Percentiles rank a stretch among this genome's conserved stretches.
Conservation (phyloP, 768 basidiomycete genomes). For the Boletus tomentosulus region DNA sequence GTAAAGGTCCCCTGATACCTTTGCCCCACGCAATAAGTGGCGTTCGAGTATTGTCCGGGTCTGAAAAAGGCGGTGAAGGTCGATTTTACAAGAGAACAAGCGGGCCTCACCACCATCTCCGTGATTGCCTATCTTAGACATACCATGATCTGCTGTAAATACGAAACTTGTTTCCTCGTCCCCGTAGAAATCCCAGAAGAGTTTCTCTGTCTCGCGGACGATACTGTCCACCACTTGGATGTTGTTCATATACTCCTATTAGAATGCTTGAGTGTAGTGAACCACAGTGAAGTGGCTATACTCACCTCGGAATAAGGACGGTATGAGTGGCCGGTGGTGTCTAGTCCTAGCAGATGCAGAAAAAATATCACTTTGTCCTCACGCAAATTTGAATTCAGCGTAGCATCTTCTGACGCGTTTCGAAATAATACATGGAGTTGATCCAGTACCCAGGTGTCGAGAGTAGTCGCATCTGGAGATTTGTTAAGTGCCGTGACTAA, state of each 20-base stretch:
- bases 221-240: constrained; percentile 76
- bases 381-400: constrained; percentile 48
- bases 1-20: constrained; percentile 67
- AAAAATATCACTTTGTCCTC: constrained; percentile 70
- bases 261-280: background rate
- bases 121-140: constrained; percentile 85
- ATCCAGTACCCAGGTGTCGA: constrained; percentile 79
- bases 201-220: constrained; percentile 58
- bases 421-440: constrained; percentile 57
- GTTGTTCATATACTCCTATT: constrained; percentile 81
- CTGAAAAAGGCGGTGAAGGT: constrained; percentile 34
- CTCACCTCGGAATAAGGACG: constrained; percentile 71
- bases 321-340: constrained; percentile 86
- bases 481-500: background rate
- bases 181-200: constrained; percentile 60
- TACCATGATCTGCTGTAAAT: constrained; percentile 88
- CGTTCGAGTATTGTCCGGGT: constrained; percentile 85
- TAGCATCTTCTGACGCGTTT: constrained; percentile 55
- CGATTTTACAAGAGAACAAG: background rate
- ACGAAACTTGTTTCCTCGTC: constrained; percentile 70
- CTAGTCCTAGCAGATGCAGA: constrained; percentile 77
- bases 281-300: background rate
- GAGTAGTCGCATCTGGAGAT: constrained; percentile 59
- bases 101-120: constrained; percentile 70
- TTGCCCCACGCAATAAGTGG: constrained; percentile 81